phyloP scores from a whole-genome alignment of 495 filamentous ascomycete species.

The Aspergillus sparsus region DNA sequence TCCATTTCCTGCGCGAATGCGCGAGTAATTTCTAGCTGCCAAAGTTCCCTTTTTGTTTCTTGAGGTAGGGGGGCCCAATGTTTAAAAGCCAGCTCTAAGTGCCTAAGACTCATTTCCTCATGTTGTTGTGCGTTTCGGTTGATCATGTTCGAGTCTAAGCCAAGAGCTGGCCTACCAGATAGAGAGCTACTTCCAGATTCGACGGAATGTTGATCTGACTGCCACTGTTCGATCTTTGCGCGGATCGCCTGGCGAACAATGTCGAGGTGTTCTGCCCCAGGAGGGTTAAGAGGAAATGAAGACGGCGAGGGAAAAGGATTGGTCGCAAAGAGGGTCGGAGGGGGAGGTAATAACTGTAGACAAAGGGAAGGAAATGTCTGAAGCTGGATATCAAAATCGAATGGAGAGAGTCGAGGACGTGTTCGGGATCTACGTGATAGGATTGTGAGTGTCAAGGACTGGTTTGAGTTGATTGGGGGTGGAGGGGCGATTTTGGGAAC shows the following conservation, averaged over 20 bases:
- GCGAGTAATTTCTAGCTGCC: slow-evolving; percentile 77
- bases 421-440: slow-evolving; percentile 32
- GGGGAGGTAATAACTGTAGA: slow-evolving; percentile 75
- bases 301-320: slow-evolving; percentile 67
- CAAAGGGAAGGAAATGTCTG: slow-evolving; percentile 81
- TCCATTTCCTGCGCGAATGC: slow-evolving; percentile 68
- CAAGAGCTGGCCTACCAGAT: slow-evolving; percentile 28
- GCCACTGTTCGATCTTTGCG: slow-evolving; percentile 66
- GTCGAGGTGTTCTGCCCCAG: slow-evolving; percentile 68
- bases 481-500: too few relatives aligned
- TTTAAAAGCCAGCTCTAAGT: slow-evolving; percentile 68
- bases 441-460: neutral
- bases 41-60: slow-evolving; percentile 61
- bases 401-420: slow-evolving; percentile 56
- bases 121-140: slow-evolving; percentile 54
- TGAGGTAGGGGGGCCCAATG: slow-evolving; percentile 65
- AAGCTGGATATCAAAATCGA: slow-evolving; percentile 79
- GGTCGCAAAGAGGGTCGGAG: slow-evolving; percentile 70
- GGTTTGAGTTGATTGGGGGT: too few relatives aligned
- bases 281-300: slow-evolving; percentile 75
- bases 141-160: slow-evolving; percentile 43
- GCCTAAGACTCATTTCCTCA: slow-evolving; percentile 60
- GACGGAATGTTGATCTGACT: slow-evolving; percentile 38
- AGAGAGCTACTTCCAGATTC: slow-evolving; percentile 30
- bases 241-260: slow-evolving; percentile 65